Conservation (phyloP, 2,329 filamentous ascomycete genomes). For the Westerdykella ornata region DNA sequence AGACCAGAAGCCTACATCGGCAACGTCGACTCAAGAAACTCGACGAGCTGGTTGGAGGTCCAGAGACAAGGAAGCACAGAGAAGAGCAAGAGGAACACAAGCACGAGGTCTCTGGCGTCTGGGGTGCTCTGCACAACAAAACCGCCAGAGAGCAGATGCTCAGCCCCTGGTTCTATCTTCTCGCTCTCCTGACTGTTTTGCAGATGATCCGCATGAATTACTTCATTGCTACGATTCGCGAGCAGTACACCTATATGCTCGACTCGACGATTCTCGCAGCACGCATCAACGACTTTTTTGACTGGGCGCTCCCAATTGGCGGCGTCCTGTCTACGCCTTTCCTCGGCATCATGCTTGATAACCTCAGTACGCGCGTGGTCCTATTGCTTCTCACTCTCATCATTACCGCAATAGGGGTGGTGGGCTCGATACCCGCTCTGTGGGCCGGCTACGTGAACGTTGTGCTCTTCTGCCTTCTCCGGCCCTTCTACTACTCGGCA, state of each 20-base stretch:
- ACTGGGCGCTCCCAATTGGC: slow-evolving; percentile 72
- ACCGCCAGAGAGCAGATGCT: slow-evolving; percentile 65
- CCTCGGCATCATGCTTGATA: slow-evolving; percentile 72
- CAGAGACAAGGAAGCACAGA: slow-evolving; percentile 55
- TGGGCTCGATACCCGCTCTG: slow-evolving; percentile 63
- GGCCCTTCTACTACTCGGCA: slow-evolving; percentile 84
- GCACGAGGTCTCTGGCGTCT: slow-evolving; percentile 66
- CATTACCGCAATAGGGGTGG: slow-evolving; percentile 65
- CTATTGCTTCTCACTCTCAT: slow-evolving; percentile 61
- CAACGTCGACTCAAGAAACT: slow-evolving; percentile 61
- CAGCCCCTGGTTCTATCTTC: slow-evolving; percentile 76
- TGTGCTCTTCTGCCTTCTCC: slow-evolving; percentile 70
- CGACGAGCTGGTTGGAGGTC: slow-evolving; percentile 62
- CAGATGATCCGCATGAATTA: slow-evolving; percentile 68
- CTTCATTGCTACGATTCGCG: slow-evolving; percentile 78
- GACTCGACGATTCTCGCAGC: slow-evolving; percentile 54
- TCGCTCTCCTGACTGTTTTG: slow-evolving; percentile 67
- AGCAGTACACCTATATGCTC: slow-evolving; percentile 73
- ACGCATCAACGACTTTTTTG: slow-evolving; percentile 73
- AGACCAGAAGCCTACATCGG: slow-evolving; percentile 37
- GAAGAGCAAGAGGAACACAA: slow-evolving; percentile 58
- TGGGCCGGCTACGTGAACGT: slow-evolving; percentile 71
- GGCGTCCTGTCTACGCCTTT: slow-evolving; percentile 76
- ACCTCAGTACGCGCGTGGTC: slow-evolving; percentile 62
- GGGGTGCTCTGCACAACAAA: slow-evolving; percentile 73